phyloP scores from a whole-genome alignment of 106 monocot genomes.

The Dioscorea alata region DNA sequence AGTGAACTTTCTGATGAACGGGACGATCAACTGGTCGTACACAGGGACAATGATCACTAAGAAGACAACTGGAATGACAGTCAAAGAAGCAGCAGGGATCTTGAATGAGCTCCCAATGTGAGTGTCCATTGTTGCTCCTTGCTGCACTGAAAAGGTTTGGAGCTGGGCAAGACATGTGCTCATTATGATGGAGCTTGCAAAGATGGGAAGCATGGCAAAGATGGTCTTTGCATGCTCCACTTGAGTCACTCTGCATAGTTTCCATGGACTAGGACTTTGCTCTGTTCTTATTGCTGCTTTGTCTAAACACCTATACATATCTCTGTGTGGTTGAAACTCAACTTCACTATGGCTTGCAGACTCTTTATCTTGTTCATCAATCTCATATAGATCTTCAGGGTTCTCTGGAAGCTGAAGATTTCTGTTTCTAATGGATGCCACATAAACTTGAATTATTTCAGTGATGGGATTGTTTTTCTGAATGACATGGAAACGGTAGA shows the following conservation, averaged over 20 bases:
- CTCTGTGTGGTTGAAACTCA: slow-evolving; percentile 20
- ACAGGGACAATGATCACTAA: slow-evolving; percentile 43
- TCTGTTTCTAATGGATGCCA: background rate
- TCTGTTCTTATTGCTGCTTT: slow-evolving; percentile 30
- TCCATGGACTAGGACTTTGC: slow-evolving; percentile 20
- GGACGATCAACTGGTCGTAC: slow-evolving; percentile 48
- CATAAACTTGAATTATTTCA: slow-evolving; percentile 70
- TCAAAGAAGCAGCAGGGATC: slow-evolving; percentile 63
- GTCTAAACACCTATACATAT: slow-evolving; percentile 73
- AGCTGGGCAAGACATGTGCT: slow-evolving; percentile 84
- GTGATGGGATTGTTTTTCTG: slow-evolving; percentile 16
- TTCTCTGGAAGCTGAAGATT: background rate
- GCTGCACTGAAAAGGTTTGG: slow-evolving; percentile 86
- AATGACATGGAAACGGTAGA: slow-evolving; percentile 26
- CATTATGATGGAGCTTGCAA: slow-evolving; percentile 86
- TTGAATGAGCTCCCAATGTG: slow-evolving; percentile 18
- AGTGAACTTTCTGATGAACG: slow-evolving; percentile 22
- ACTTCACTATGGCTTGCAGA: too few relatives aligned
- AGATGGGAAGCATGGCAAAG: slow-evolving; percentile 77
- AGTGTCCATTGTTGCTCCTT: slow-evolving; percentile 58
- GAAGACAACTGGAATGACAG: slow-evolving; percentile 47
- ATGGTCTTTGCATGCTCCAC: slow-evolving; percentile 40
- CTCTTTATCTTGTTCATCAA: slow-evolving; percentile 1
- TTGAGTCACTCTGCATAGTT: slow-evolving; percentile 32
- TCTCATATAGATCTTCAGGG: background rate